phyloP scores from a whole-genome alignment of 2,329 filamentous ascomycete genomes.

The Botryosphaeria dothidea region DNA sequence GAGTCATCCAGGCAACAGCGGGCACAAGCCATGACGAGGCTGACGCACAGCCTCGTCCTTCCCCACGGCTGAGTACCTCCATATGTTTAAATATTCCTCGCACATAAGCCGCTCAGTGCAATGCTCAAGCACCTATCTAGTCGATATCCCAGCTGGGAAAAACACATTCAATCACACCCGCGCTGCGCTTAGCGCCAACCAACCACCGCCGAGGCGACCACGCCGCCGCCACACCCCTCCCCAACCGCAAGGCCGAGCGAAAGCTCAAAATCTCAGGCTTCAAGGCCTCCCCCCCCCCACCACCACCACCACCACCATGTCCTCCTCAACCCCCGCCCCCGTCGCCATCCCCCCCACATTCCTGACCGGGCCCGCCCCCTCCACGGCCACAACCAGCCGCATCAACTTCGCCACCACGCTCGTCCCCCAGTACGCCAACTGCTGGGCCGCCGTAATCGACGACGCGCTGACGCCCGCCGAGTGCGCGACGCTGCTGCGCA shows the following conservation, averaged over 20 bases:
- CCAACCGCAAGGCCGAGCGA: background rate
- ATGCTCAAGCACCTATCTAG: background rate
- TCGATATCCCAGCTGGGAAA: no score
- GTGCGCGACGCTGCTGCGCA: conserved; percentile 48
- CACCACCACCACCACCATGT: background rate
- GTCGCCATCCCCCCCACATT: conserved; percentile 46
- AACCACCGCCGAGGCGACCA: background rate
- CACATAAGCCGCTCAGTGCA: background rate
- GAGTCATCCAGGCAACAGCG: conserved; percentile 10
- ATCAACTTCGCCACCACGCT: conserved; percentile 55
- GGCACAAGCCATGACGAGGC: conserved; percentile 3
- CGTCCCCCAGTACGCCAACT: conserved; percentile 51
- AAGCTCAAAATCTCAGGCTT: background rate
- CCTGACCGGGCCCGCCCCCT: conserved; percentile 45
- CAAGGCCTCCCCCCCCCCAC: background rate
- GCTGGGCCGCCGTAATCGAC: conserved; percentile 65
- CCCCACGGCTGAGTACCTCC: background rate
- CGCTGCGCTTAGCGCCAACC: background rate
- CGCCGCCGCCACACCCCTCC: background rate
- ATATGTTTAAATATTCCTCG: background rate
- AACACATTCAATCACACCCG: background rate
- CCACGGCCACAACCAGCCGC: conserved; percentile 47
- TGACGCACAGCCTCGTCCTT: background rate
- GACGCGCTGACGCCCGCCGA: conserved; percentile 64
- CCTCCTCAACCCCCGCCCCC: background rate